Conservation (phyloP, 2,329 filamentous ascomycete species). For the Triangularia setosa region DNA sequence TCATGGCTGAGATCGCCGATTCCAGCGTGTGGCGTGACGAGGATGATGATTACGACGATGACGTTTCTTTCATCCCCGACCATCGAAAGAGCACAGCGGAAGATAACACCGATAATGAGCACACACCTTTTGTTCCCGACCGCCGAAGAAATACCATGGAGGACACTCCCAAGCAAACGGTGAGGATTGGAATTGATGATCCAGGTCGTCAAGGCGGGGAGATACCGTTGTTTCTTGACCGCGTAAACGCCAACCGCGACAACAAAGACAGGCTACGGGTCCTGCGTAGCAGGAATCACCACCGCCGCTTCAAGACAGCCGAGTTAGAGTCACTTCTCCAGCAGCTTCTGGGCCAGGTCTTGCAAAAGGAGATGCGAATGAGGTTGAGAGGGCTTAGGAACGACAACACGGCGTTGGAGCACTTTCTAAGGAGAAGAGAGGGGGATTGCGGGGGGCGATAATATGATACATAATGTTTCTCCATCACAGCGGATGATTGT, state of each 20-base stretch:
- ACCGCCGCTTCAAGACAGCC: not conserved
- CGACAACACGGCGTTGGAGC: constrained; percentile 23
- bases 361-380: not conserved
- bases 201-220: not conserved
- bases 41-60: too few species aligned
- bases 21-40: too few species aligned
- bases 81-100: too few species aligned
- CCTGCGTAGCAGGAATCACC: not conserved
- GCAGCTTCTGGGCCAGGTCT: not conserved
- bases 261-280: not conserved
- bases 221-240: not conserved
- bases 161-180: not conserved
- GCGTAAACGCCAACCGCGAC: not conserved
- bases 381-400: not conserved
- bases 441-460: constrained; percentile 27
- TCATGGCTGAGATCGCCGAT: too few species aligned
- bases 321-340: constrained; percentile 13
- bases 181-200: not conserved
- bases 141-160: not conserved
- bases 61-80: too few species aligned
- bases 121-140: too few species aligned
- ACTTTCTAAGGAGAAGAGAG: constrained; percentile 30
- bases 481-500: too few species aligned
- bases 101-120: too few species aligned
- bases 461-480: not conserved